A percentile compares a stretch with the other conserved stretches of the same genome.
Conservation (phyloP, 352 stramenopile species). For the Peronospora belbahrii region DNA sequence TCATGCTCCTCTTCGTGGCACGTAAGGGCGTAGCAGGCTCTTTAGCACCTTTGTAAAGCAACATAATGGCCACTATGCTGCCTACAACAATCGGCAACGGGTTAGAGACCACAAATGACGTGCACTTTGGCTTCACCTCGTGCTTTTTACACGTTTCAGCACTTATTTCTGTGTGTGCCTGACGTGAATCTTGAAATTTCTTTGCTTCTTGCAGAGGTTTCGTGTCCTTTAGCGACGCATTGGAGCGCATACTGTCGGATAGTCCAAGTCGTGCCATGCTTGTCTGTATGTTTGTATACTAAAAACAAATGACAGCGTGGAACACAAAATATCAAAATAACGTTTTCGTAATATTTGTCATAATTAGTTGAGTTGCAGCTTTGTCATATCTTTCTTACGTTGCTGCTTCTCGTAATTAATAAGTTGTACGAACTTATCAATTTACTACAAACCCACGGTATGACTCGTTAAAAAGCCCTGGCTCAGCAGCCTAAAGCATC, state of each 20-base stretch:
- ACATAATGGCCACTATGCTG: slow-evolving; percentile 6
- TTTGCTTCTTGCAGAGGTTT: slow-evolving; percentile 8
- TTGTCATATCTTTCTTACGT: too few relatives aligned
- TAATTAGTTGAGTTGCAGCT: too few relatives aligned
- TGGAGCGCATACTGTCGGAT: slow-evolving; percentile 36
- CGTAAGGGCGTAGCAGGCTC: background rate
- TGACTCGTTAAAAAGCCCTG: too few relatives aligned
- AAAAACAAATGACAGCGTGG: too few relatives aligned
- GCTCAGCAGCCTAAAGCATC: too few relatives aligned
- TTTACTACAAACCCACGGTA: too few relatives aligned
- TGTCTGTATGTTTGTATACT: too few relatives aligned
- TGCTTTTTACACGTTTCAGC: background rate
- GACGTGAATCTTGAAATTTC: slow-evolving; percentile 4
- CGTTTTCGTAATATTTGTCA: too few relatives aligned
- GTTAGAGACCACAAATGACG: slow-evolving; percentile 3
- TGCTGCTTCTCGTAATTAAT: too few relatives aligned
- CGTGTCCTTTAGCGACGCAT: slow-evolving; percentile 15
- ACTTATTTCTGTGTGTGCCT: background rate
- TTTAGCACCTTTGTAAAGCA: slow-evolving; percentile 3
- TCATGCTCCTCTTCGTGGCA: background rate
- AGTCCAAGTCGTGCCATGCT: slow-evolving; percentile 29
- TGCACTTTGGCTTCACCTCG: slow-evolving; percentile 1
- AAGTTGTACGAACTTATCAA: too few relatives aligned
- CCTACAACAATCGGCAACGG: slow-evolving; percentile 7
- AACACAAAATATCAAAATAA: too few relatives aligned